phyloP scores from a whole-genome alignment of 1,284 basidiomycete species.

The Lignosus rhinocerotis region DNA sequence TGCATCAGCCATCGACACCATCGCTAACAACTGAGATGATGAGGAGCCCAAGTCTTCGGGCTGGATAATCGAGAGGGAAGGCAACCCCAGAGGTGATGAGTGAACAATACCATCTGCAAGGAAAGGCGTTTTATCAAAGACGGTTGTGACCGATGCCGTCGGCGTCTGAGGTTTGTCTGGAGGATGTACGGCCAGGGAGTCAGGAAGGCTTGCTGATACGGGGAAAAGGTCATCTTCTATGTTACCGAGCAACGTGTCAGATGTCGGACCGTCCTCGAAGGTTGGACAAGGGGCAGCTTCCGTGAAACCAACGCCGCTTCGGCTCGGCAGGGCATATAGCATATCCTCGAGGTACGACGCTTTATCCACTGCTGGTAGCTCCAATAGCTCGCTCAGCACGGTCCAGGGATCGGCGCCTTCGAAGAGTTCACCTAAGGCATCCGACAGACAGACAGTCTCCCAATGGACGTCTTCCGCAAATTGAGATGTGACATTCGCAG shows the following conservation, averaged over 20 bases:
- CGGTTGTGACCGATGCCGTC: too few species aligned
- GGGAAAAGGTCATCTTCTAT: not conserved
- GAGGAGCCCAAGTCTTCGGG: not conserved
- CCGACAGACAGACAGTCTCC: conserved; percentile 13
- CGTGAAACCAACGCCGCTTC: conserved; percentile 11
- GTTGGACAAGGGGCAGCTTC: not conserved
- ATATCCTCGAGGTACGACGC: not conserved
- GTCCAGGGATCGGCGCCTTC: conserved; percentile 29
- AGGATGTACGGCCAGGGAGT: too few species aligned
- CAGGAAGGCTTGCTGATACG: too few species aligned
- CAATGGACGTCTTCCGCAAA: not conserved
- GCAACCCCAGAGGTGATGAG: not conserved
- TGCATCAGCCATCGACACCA: too few species aligned
- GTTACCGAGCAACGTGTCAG: not conserved
- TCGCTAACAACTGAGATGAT: too few species aligned
- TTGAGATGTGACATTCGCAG: not conserved
- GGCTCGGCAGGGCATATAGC: not conserved
- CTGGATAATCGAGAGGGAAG: not conserved
- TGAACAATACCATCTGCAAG: not conserved
- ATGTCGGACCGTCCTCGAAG: not conserved
- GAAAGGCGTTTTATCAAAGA: too few species aligned
- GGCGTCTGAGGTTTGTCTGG: too few species aligned
- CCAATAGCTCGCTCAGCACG: conserved; percentile 23
- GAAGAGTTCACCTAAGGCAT: conserved; percentile 28
- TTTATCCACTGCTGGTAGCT: not conserved